Base-by-base conservation (phyloP, 208 protist genomes). In the Crithidia bombi region DNA sequence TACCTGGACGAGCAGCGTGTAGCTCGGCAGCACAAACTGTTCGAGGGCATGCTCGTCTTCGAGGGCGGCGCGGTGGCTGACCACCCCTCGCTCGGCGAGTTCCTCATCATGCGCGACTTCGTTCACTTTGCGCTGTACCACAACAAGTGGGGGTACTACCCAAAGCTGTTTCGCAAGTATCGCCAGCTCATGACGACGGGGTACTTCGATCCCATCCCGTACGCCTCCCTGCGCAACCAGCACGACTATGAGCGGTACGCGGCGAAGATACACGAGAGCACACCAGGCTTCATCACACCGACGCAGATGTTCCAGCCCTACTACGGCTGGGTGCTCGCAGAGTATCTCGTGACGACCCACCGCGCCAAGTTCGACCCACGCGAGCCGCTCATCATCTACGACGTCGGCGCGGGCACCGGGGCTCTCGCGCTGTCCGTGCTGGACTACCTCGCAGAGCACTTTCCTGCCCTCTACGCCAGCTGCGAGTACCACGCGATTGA, bases 401-500 rank as follows among this genome's bases (percentile, higher is more conserved):
- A 97, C 64, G 73, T 97, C 36, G 92, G 92, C 10, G 90, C 88
- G 50, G 92, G 92, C 49, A 94, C 86, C 30, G 92, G 92, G 19
- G 87, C 92, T 3, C 81, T 94, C 36, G 85, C 87, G 26, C 56
- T 86, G 28, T 88, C 79, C 35, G 49, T 97, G 21, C 75, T 97
- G 26, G 83, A 94, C 63, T 94, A 94, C 79, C 75, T 97, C 12
- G 83, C 82, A 21, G 85, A 94, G 79, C 83, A 97, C 69, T 94
- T 93, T 58, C 79, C 85, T n/a, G 74, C 62, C 5, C 74, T 93
- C 32, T 97, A 97, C 75, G 79, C 64, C 30, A 56, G 65, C 15
- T 90, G 85, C 69, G 86, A 97, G 67, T 97, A 95, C 79, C 84
- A 94, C 68, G 89, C 87, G 17, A 78, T 97, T 12, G 92, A 97